A percentile compares a stretch with the other conserved stretches of the same genome.
Evolutionary conservation across 352 stramenopile genomes (phyloP).

Genomic region (Thalassiosira exigua): DNA sequence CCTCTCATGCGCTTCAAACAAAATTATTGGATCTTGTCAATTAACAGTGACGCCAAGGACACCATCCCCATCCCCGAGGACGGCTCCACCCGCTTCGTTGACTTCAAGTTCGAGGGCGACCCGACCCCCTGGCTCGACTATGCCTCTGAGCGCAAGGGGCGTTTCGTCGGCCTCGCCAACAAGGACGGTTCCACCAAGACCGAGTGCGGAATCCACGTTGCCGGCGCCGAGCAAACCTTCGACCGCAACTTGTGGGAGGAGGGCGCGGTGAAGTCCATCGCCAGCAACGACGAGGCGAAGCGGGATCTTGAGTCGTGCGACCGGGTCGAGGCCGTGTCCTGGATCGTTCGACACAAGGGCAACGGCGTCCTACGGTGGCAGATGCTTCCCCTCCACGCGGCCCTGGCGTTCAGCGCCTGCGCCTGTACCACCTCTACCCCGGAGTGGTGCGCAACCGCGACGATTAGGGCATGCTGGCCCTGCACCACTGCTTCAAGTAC

Average conservation of each 20-base stretch:
- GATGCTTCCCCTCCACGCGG: no score
- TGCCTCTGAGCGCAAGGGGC: constrained; percentile 82
- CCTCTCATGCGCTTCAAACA: background rate
- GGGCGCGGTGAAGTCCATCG: constrained; percentile 77
- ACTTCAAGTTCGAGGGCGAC: constrained; percentile 85
- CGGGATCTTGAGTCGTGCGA: no score
- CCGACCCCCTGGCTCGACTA: constrained; percentile 85
- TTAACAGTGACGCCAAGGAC: constrained; percentile 81
- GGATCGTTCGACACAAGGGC: constrained; percentile 39
- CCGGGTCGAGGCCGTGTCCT: constrained; percentile 49
- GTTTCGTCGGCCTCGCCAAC: constrained; percentile 85
- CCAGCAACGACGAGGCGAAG: constrained; percentile 68
- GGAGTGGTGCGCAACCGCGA: no score
- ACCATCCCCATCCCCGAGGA: constrained; percentile 86
- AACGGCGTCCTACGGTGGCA: no score
- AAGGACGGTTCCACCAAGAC: constrained; percentile 86
- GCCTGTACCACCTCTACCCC: no score
- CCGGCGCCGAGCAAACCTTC: constrained; percentile 84
- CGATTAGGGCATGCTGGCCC: no score
- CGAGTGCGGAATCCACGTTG: constrained; percentile 86
- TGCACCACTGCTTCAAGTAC: no score
- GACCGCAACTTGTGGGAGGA: constrained; percentile 84
- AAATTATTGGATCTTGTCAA: background rate
- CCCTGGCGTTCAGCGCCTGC: no score
- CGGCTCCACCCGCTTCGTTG: constrained; percentile 77